phyloP scores from a whole-genome alignment of 441 rosid genomes.

The Macaranga tanarius region DNA sequence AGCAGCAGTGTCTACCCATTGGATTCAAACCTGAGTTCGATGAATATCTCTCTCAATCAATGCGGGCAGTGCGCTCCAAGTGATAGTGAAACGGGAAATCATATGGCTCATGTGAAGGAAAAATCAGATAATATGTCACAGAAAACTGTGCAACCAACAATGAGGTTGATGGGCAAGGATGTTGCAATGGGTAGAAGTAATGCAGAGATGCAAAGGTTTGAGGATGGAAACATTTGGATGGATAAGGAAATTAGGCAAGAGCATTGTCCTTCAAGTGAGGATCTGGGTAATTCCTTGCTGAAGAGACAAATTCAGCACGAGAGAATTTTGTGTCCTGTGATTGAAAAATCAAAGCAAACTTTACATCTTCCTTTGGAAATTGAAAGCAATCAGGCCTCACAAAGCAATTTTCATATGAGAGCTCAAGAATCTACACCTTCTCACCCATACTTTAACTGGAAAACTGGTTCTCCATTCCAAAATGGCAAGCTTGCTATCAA shows the following conservation, averaged over 20 bases:
- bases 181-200: conserved; percentile 12
- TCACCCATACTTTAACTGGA: conserved; percentile 2
- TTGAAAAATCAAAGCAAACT: not conserved
- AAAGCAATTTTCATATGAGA: not conserved
- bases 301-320: conserved; percentile 6
- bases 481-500: not conserved
- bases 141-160: conserved; percentile 11
- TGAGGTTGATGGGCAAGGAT: conserved; percentile 19
- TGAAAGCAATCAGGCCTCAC: conserved; percentile 4
- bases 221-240: conserved; percentile 10
- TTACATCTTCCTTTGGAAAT: not conserved
- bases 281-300: not conserved
- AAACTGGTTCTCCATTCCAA: not conserved
- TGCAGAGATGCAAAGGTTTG: not conserved
- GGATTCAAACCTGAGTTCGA: conserved; percentile 3
- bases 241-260: conserved; percentile 10
- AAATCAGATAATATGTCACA: not conserved
- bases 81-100: not conserved
- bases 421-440: conserved; percentile 4
- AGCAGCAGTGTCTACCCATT: not conserved
- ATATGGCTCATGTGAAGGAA: not conserved
- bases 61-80: not conserved
- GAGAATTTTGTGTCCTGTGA: not conserved
- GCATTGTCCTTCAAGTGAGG: not conserved
- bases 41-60: conserved; percentile 1